A percentile compares a stretch with the other conserved stretches of the same genome.
These are phyloP conservation scores for Asterella californica DNA, from an alignment of 225 moss, liverwort and hornwort genomes.

Conservation along the genomic window DNA sequence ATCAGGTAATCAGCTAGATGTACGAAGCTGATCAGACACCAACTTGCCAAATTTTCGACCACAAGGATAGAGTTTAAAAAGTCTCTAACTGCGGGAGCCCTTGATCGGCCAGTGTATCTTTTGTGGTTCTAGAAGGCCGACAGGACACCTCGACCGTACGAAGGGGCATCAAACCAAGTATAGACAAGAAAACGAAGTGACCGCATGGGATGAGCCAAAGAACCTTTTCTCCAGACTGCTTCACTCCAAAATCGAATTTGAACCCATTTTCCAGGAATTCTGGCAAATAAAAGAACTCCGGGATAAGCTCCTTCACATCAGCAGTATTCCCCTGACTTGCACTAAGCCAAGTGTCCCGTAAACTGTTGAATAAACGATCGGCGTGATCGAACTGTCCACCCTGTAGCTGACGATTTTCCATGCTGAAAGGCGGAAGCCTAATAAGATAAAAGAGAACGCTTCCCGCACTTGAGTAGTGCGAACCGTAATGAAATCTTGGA, in stretches of 20 bases:
- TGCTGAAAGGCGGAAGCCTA: slow-evolving; percentile 86
- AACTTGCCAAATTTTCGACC: neutral
- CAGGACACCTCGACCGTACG: neutral
- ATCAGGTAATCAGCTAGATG: neutral
- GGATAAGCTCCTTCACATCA: slow-evolving; percentile 98
- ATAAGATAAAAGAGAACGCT: slow-evolving; percentile 97
- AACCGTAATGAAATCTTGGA: slow-evolving; percentile 98
- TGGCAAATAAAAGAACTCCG: slow-evolving; percentile 94
- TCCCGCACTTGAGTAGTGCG: slow-evolving; percentile 99
- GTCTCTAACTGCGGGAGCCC: no score
- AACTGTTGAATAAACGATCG: slow-evolving; percentile 93
- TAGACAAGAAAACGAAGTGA: neutral
- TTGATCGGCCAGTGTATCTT: neutral
- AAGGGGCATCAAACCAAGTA: no score
- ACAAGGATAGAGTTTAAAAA: no score
- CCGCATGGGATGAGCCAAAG: neutral
- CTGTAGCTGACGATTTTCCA: slow-evolving; percentile 84
- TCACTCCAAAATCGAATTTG: slow-evolving; percentile 79
- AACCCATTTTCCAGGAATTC: slow-evolving; percentile 94
- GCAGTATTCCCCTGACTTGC: slow-evolving; percentile 99
- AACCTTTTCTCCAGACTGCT: slow-evolving; percentile 93
- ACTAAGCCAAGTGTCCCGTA: slow-evolving; percentile 90
- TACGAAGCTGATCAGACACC: neutral
- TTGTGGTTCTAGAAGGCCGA: neutral
- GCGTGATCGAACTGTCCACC: slow-evolving; percentile 99